Evolutionary conservation across 2,329 filamentous ascomycete species (phyloP), one percentile per base, ranked within the genome.

Genomic region (Colletotrichum sojae): DNA sequence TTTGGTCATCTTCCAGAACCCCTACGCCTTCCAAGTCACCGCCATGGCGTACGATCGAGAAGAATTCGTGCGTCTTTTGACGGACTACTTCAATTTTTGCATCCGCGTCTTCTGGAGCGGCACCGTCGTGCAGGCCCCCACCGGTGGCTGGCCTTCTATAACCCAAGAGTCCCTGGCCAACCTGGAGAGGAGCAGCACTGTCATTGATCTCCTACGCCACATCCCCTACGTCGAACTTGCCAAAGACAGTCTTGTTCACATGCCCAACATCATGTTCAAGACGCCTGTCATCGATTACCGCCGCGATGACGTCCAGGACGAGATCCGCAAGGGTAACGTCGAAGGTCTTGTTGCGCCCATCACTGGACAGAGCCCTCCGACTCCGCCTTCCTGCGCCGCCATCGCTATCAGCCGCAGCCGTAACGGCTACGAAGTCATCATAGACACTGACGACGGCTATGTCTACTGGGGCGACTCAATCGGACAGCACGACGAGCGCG

Each of bases 41-140:
- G 18, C 20, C 27, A 63, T 69, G 55, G 15, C 18, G 27, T 69
- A 51, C n/a, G 31, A 69, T 39, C 15, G 51, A 57, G 51, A 61
- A 4, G 67, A 71, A 15, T 70, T 73, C 60, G 63, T 71, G 49
- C 66, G 69, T 58, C 70, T 69, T n/a, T 51, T 73, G 31, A 71
- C 70, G 39, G 71, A 71, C 64, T 71, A 71, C 56, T 72, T 69
- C 66, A 57, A 72, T 22, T 73, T 73, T 43, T 71, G 68, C 25
- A 53, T 57, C 48, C 71, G 70, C 46, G 39, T 57, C 25, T 74
- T 71, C 63, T 72, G 71, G 70, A 39, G 66, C 15, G 25, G 43
- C 20, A 67, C 61, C 46, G 54, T 63, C n/a, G 53, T 4, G 49
- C 58, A 59, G n/a, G 25, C 57, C 8, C 67, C 63, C 22, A 6